Evolutionary conservation across 495 filamentous ascomycete genomes (phyloP).

Genomic region (Talaromyces thailandensis): DNA sequence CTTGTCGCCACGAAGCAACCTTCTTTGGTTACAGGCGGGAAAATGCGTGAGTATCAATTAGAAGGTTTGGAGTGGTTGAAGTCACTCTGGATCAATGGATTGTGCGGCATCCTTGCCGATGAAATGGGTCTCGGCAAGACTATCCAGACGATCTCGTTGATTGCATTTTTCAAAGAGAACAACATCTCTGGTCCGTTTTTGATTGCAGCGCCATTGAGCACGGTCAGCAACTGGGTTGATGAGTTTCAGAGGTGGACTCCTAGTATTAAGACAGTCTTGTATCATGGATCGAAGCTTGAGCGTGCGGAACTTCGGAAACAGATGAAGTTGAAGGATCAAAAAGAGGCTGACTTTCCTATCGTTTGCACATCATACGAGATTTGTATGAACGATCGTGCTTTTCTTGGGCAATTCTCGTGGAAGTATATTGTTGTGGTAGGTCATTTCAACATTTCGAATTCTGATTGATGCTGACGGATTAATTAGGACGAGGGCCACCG

Average conservation of each 20-base stretch:
- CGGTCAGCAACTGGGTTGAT: constrained; percentile 91
- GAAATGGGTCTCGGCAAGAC: constrained; percentile 98
- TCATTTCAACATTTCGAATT: constrained; percentile 11
- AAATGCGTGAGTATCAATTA: constrained; percentile 89
- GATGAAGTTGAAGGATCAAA: constrained; percentile 51
- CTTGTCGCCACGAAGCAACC: constrained; percentile 78
- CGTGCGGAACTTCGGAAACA: constrained; percentile 60
- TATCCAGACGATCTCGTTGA: constrained; percentile 83
- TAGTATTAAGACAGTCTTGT: constrained; percentile 73
- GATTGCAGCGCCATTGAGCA: constrained; percentile 83
- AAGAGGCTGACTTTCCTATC: constrained; percentile 67
- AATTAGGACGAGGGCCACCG: constrained; percentile 85
- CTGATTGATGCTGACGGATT: not conserved
- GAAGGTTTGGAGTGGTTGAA: constrained; percentile 91
- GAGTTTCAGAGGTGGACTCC: constrained; percentile 90
- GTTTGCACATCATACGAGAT: constrained; percentile 95
- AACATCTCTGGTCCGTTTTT: constrained; percentile 82
- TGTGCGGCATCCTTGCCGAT: constrained; percentile 92
- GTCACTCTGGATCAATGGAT: constrained; percentile 79
- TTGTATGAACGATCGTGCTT: constrained; percentile 79
- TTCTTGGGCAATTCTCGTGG: constrained; percentile 76
- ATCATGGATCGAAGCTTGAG: constrained; percentile 73
- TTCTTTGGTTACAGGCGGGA: constrained; percentile 71
- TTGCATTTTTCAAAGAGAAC: constrained; percentile 82
- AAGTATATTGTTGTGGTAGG: constrained; percentile 91